phyloP scores from a whole-genome alignment of 1,284 basidiomycete species.

The Singerocomus inundabilis region DNA sequence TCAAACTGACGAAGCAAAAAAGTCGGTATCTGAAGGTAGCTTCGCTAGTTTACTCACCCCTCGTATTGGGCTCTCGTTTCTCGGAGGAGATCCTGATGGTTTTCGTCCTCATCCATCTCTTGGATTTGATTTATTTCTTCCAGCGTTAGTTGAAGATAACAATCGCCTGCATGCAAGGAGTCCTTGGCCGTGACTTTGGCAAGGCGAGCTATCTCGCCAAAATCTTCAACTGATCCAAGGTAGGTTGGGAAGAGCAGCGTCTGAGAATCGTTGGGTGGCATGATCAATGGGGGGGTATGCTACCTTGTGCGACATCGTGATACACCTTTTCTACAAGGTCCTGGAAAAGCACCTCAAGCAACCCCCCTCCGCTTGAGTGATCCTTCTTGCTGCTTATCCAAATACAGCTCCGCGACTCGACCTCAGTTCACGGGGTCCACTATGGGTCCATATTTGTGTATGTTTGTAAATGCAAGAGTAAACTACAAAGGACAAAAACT shows the following conservation, averaged over 20 bases:
- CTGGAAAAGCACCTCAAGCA: not conserved
- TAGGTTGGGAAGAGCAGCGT: slow-evolving; percentile 7
- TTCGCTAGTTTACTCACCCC: not conserved
- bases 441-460: slow-evolving; percentile 10
- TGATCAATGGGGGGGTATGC: slow-evolving; percentile 6
- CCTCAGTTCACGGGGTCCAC: slow-evolving; percentile 11
- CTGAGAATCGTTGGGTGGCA: slow-evolving; percentile 2
- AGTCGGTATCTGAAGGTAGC: not conserved
- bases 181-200: not conserved
- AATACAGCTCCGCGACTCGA: slow-evolving; percentile 3
- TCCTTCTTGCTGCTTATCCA: not conserved
- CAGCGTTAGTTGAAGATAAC: slow-evolving; percentile 13
- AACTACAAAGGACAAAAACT: not conserved
- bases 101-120: not conserved
- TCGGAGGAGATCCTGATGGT: not conserved
- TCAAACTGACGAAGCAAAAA: slow-evolving; percentile 3
- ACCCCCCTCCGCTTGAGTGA: not conserved
- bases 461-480: slow-evolving; percentile 1
- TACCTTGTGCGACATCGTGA: not conserved
- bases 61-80: slow-evolving; percentile 9
- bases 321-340: not conserved
- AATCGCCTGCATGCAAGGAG: not conserved
- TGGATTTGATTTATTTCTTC: slow-evolving; percentile 9
- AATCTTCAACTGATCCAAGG: not conserved
- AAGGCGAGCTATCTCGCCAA: no score